Evolutionary conservation across 208 protist species (phyloP).

Genomic region (Leptomonas pyrrhocoris): DNA sequence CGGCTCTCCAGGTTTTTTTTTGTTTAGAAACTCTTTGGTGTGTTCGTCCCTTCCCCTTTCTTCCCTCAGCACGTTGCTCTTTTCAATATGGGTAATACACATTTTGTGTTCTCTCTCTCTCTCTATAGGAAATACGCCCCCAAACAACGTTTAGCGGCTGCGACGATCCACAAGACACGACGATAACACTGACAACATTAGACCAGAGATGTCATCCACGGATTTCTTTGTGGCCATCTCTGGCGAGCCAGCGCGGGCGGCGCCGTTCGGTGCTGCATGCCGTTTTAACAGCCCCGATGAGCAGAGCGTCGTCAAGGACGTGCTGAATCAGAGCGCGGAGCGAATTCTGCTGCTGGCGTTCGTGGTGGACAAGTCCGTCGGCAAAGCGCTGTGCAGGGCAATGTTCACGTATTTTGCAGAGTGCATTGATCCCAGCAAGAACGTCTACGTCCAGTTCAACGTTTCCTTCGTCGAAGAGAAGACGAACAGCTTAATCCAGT

Average conservation of each 20-base stretch:
- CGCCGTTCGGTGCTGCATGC: constrained; percentile 32
- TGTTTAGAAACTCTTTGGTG: too few relatives aligned
- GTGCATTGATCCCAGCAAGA: constrained; percentile 17
- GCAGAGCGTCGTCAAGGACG: constrained; percentile 34
- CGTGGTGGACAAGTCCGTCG: constrained; percentile 26
- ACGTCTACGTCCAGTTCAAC: constrained; percentile 51
- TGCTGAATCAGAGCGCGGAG: constrained; percentile 34
- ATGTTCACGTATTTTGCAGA: constrained; percentile 59
- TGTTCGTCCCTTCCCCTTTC: too few relatives aligned
- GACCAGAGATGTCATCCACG: constrained; percentile 20
- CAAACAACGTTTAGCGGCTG: not conserved
- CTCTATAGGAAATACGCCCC: too few relatives aligned
- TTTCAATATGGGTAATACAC: too few relatives aligned
- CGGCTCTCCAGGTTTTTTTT: too few relatives aligned
- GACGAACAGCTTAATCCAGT: constrained; percentile 52
- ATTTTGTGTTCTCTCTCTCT: too few relatives aligned
- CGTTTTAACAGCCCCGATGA: constrained; percentile 25
- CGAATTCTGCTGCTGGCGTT: constrained; percentile 50
- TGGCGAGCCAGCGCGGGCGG: constrained; percentile 28
- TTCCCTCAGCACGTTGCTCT: too few relatives aligned
- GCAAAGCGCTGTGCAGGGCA: constrained; percentile 40
- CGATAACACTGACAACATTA: not conserved
- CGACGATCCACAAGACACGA: not conserved
- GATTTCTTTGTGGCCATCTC: constrained; percentile 49
- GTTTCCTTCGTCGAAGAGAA: constrained; percentile 66